These are phyloP conservation scores for Gaeumannomyces tritici DNA, from an alignment of 2,329 filamentous ascomycete genomes.

Conservation along the genomic window DNA sequence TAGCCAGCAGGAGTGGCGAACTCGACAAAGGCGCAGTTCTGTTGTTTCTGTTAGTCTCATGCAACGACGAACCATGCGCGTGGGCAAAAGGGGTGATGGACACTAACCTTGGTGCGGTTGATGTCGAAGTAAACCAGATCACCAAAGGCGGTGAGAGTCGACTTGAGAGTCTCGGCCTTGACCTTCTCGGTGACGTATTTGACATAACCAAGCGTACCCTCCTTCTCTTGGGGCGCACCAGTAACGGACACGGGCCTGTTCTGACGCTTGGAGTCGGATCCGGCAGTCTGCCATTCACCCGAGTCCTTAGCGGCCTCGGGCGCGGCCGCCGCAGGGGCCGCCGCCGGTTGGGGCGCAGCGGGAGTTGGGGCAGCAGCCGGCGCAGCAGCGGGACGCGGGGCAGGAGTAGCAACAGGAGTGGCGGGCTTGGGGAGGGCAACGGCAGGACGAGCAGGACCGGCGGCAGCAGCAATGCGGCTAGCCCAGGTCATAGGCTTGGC, in stretches of 20 bases:
- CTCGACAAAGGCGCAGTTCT: slow-evolving; percentile 97
- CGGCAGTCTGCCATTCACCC: slow-evolving; percentile 81
- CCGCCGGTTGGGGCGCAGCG: slow-evolving; percentile 31
- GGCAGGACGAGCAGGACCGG: slow-evolving; percentile 39
- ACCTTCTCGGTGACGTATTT: slow-evolving; percentile 93
- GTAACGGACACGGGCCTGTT: slow-evolving; percentile 61
- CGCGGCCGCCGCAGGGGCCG: slow-evolving; percentile 3
- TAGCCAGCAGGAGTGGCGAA: slow-evolving; percentile 76
- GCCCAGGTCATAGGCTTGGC: slow-evolving; percentile 68
- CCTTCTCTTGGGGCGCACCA: slow-evolving; percentile 53
- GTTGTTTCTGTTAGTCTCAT: slow-evolving; percentile 4
- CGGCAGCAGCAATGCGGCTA: slow-evolving; percentile 53
- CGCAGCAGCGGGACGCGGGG: slow-evolving; percentile 38
- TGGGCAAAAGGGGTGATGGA: not conserved
- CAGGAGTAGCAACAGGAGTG: slow-evolving; percentile 40
- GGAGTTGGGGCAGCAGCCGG: slow-evolving; percentile 20
- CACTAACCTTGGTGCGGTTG: slow-evolving; percentile 69
- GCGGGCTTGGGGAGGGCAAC: slow-evolving; percentile 49
- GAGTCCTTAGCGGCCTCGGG: slow-evolving; percentile 37
- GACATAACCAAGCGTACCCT: slow-evolving; percentile 78
- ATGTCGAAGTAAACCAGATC: slow-evolving; percentile 66
- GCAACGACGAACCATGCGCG: slow-evolving; percentile 6
- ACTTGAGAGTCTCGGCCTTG: slow-evolving; percentile 61
- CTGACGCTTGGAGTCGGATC: slow-evolving; percentile 75
- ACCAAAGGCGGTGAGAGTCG: slow-evolving; percentile 61